Evolutionary conservation across 306 rosid species (phyloP).

Genomic region (Comarum palustre): DNA sequence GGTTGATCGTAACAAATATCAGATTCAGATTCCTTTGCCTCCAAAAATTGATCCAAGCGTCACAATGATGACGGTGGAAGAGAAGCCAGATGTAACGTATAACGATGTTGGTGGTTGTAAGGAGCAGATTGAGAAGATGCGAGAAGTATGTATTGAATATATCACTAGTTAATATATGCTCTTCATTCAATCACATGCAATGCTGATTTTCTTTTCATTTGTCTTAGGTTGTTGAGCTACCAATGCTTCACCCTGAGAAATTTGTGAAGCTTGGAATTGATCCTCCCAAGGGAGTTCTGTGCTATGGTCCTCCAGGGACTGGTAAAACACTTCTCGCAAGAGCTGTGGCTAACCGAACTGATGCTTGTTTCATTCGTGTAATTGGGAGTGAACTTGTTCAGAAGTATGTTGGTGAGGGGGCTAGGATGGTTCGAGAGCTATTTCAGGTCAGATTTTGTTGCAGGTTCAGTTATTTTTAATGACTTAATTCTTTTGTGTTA

Average conservation of each 20-base stretch:
- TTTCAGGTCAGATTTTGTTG: slow-evolving; percentile 59
- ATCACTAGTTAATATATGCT: not conserved
- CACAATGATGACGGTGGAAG: slow-evolving; percentile 97
- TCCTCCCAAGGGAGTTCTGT: slow-evolving; percentile 99
- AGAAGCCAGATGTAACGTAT: slow-evolving; percentile 97
- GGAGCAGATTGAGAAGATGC: slow-evolving; percentile 95
- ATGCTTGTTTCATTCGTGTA: slow-evolving; percentile 97
- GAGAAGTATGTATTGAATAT: slow-evolving; percentile 54
- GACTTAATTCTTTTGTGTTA: not conserved
- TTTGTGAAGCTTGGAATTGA: slow-evolving; percentile 98
- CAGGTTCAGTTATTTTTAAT: not conserved
- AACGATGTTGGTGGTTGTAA: slow-evolving; percentile 99
- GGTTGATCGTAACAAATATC: slow-evolving; percentile 95
- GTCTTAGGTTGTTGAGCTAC: slow-evolving; percentile 91
- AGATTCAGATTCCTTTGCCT: slow-evolving; percentile 97
- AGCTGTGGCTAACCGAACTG: slow-evolving; percentile 98
- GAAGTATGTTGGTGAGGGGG: slow-evolving; percentile 98
- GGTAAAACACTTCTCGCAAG: slow-evolving; percentile 98
- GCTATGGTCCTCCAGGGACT: slow-evolving; percentile 99
- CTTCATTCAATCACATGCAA: not conserved
- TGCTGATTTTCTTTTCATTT: slow-evolving; percentile 18
- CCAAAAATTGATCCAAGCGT: slow-evolving; percentile 98
- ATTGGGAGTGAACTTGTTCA: slow-evolving; percentile 99
- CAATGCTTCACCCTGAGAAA: slow-evolving; percentile 99
- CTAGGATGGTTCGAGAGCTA: slow-evolving; percentile 95